These are phyloP conservation scores for Sporothrix pallida DNA, from an alignment of 2,329 filamentous ascomycete genomes.

Conservation along the genomic window DNA sequence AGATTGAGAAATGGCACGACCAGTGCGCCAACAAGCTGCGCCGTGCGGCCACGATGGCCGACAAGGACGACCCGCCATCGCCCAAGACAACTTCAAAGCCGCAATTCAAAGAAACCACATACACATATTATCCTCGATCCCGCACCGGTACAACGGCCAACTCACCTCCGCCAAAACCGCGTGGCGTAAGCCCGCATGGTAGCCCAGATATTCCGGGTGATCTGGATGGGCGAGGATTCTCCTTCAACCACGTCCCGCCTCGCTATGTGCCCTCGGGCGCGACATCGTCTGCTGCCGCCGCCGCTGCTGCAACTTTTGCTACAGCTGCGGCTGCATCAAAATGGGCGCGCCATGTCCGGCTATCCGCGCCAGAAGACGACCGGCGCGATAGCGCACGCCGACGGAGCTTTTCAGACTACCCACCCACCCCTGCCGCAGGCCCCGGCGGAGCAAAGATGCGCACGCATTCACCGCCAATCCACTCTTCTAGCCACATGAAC, in stretches of 20 bases:
- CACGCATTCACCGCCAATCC: conserved; percentile 35
- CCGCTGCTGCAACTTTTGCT: conserved; percentile 21
- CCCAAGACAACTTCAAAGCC: conserved; percentile 33
- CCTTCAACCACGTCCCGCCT: conserved; percentile 52
- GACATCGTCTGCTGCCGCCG: conserved; percentile 30
- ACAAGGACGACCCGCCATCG: conserved; percentile 44
- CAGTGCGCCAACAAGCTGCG: conserved; percentile 73
- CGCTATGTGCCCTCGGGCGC: conserved; percentile 42
- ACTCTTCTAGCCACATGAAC: conserved; percentile 45
- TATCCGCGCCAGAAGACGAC: conserved; percentile 48
- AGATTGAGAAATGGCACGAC: conserved; percentile 88
- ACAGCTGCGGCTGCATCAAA: conserved; percentile 37
- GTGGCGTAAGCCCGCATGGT: conserved; percentile 25
- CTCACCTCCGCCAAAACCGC: conserved; percentile 9
- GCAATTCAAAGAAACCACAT: conserved; percentile 42
- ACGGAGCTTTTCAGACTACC: conserved; percentile 59
- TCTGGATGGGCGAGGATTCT: conserved; percentile 47
- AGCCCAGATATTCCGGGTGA: conserved; percentile 40
- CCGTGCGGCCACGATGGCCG: conserved; percentile 58
- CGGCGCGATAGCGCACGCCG: conserved; percentile 47
- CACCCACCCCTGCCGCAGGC: conserved; percentile 42
- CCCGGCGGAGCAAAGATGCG: conserved; percentile 35
- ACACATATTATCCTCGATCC: conserved; percentile 42
- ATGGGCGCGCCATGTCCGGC: conserved; percentile 43
- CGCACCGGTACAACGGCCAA: conserved; percentile 32